A percentile compares a stretch with the other conserved stretches of the same genome.
Conservation (phyloP, 139 green algal species). For the Haematococcus sp. region DNA sequence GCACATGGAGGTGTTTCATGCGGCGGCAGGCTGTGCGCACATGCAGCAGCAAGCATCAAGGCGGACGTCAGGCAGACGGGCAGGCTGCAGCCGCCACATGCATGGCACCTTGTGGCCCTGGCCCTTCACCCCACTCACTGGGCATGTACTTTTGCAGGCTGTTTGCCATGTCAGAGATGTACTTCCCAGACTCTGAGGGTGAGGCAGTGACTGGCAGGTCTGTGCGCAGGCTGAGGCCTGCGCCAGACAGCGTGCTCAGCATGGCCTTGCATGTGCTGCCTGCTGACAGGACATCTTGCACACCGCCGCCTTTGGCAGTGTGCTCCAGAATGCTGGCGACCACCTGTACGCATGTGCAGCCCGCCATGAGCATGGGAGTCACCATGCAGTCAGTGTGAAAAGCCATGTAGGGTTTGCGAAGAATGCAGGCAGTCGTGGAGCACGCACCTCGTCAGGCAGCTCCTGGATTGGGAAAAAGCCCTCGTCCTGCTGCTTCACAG, state of each 20-base stretch:
- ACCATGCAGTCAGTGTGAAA: background rate
- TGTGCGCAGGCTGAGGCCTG: background rate
- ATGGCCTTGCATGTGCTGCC: constrained; percentile 1
- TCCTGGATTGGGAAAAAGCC: too few relatives aligned
- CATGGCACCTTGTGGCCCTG: background rate
- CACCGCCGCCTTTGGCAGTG: background rate
- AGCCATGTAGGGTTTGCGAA: too few relatives aligned
- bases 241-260: background rate
- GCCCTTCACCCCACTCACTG: constrained; percentile 19
- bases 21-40: too few relatives aligned
- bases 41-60: too few relatives aligned
- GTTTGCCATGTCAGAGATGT: background rate
- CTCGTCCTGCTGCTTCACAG: too few relatives aligned
- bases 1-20: too few relatives aligned
- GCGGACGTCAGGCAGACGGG: too few relatives aligned
- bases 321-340: background rate
- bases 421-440: background rate
- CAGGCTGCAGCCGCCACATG: too few relatives aligned
- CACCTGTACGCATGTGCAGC: background rate
- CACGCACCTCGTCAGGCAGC: too few relatives aligned
- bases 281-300: background rate
- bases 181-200: background rate
- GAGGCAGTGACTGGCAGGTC: background rate
- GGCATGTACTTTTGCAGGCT: constrained; percentile 32
- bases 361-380: background rate